Evolutionary conservation across 176 grass and related monocot species (phyloP), one percentile per base, ranked within the genome.

Genomic region (Oryza australiensis): DNA sequence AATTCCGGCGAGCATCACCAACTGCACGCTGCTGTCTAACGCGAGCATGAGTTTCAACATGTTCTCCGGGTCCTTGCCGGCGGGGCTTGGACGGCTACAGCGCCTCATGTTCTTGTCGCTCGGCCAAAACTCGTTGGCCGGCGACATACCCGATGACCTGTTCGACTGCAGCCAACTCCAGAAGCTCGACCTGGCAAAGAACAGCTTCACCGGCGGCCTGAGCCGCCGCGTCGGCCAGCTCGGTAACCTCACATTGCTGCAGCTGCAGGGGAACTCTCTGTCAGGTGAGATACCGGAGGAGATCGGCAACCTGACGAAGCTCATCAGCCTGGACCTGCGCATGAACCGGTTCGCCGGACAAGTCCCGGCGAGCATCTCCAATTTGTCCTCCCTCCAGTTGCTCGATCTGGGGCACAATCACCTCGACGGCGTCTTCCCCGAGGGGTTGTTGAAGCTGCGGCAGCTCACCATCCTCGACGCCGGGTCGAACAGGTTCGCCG

Each of bases 1-100:
- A 0, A 88, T 97, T 49, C 94, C 94, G 37, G 74, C 64, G 65
- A 94, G 92, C 85, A 94, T 94, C 64, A 35, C n/a, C 70, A 92
- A 92, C 81, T 97, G 94, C 73, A 92, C 92, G 8, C 24, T 26
- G 49, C 84, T 97, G 43, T 0, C 41, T 12, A 97, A 97, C 74
- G 85, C 8, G 9, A 97, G 94, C 80, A 82, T 97, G 87, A 3
- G 3, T 6, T 20, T 0, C 71, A 97, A 97, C 80, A 16, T 74
- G 55, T 77, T 97, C 57, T 86, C 92, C 1, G 94, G 92, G 2
- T 79, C 29, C 0, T 34, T 97, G 74, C 89, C 94, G 6, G 14
- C 68, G 1, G 89, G 89, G 1, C 70, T 97, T 51, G 89, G 92
- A 9, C 85, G 67, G 66, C 60, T 97, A 65, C 77, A 85, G 72